phyloP scores from a whole-genome alignment of 2,329 filamentous ascomycete species.

The Ambrosiella xylebori region DNA sequence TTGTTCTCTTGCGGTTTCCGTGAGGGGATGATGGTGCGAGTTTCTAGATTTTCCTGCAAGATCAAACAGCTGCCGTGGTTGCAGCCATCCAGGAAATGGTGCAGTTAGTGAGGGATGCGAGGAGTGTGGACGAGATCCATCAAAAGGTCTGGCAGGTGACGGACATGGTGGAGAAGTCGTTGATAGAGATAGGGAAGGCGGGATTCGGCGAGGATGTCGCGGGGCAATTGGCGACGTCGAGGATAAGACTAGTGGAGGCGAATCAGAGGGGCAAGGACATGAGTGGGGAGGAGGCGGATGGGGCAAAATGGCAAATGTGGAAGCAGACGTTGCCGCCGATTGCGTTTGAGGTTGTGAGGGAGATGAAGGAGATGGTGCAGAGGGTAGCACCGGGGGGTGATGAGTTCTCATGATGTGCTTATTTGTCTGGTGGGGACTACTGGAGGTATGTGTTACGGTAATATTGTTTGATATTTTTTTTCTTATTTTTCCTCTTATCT shows the following conservation, averaged over 20 bases:
- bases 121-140: constrained; percentile 31
- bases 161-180: constrained; percentile 43
- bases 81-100: constrained; percentile 72
- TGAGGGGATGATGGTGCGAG: not conserved
- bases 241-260: constrained; percentile 47
- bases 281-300: constrained; percentile 39
- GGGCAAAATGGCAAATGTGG: constrained; percentile 42
- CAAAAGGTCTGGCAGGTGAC: not conserved
- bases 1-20: not conserved
- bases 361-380: constrained; percentile 54
- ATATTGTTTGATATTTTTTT: no score
- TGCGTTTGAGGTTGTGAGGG: constrained; percentile 71
- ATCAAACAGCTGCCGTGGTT: constrained; percentile 63
- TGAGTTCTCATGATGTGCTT: no score
- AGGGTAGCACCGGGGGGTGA: constrained; percentile 19
- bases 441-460: no score
- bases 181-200: constrained; percentile 44
- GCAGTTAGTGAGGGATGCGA: constrained; percentile 48
- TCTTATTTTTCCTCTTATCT: no score
- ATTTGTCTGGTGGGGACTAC: no score
- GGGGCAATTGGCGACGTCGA: constrained; percentile 43
- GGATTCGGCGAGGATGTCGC: constrained; percentile 34
- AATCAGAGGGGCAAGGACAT: constrained; percentile 27
- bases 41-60: constrained; percentile 55
- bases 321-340: constrained; percentile 60